Evolutionary conservation across 108 stramenopile species (phyloP).

Genomic region (Epithemia pelagica): DNA sequence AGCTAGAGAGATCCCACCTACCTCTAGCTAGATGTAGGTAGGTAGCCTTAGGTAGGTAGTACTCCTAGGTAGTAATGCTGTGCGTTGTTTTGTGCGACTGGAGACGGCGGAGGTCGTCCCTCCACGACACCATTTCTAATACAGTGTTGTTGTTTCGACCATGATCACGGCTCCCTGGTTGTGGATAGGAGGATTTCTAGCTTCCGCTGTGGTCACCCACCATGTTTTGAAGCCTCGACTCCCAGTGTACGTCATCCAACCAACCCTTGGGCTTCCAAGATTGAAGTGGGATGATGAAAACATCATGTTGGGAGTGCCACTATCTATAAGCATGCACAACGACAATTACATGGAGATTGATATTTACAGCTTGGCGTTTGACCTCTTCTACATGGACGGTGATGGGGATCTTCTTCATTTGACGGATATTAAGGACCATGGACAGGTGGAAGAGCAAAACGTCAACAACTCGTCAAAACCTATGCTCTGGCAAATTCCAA

Average conservation of each 20-base stretch:
- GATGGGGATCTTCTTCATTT: conserved; percentile 11
- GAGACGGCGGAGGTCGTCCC: too few species aligned
- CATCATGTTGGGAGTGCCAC: not conserved
- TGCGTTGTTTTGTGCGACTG: too few species aligned
- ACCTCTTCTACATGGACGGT: conserved; percentile 31
- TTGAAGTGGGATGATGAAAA: not conserved
- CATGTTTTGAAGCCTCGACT: conserved; percentile 13
- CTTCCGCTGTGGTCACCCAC: not conserved
- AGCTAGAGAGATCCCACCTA: too few species aligned
- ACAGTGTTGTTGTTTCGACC: too few species aligned
- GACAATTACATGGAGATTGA: conserved; percentile 30
- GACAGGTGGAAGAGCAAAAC: not conserved
- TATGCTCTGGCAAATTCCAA: conserved; percentile 17
- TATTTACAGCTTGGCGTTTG: conserved; percentile 29
- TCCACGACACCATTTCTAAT: too few species aligned
- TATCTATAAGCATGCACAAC: conserved; percentile 23
- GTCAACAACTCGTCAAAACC: not conserved
- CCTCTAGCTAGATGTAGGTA: too few species aligned
- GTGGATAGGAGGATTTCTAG: conserved; percentile 1
- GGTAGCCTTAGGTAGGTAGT: too few species aligned
- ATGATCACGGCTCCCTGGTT: not conserved
- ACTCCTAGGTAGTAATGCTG: too few species aligned
- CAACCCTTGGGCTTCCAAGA: not conserved
- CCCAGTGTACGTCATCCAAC: conserved; percentile 8
- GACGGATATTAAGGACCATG: conserved; percentile 6